Evolutionary conservation across 257 asterid genomes (phyloP).

Genomic region (Forsythia viridissima): DNA sequence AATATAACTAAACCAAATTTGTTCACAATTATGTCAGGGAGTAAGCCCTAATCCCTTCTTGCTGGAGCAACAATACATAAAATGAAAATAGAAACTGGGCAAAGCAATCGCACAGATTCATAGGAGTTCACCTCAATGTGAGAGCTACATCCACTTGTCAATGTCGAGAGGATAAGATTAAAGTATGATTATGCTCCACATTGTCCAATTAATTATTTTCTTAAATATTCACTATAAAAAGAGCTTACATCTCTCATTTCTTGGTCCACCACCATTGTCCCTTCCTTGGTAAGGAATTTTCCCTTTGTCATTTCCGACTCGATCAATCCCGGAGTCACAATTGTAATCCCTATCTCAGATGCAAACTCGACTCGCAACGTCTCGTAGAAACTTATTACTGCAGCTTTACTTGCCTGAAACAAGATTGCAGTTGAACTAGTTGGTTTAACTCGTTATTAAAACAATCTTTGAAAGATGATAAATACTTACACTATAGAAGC

Average conservation of each 20-base stretch:
- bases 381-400: conserved; percentile 69
- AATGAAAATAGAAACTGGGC: neutral
- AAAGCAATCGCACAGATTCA: neutral
- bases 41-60: neutral
- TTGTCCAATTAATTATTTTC: no score
- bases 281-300: conserved; percentile 50
- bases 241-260: conserved; percentile 64
- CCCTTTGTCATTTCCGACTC: conserved; percentile 80
- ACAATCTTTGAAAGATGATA: neutral
- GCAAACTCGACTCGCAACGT: conserved; percentile 63
- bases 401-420: conserved; percentile 85
- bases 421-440: neutral
- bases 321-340: conserved; percentile 64
- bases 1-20: neutral
- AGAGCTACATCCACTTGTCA: neutral
- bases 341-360: conserved; percentile 52
- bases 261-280: conserved; percentile 47
- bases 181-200: no score
- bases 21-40: neutral
- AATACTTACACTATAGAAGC: conserved; percentile 55
- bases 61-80: neutral
- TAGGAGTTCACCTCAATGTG: no score
- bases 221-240: neutral
- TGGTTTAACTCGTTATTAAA: neutral
- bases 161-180: no score